These are phyloP conservation scores for Neonectria faginata DNA, from an alignment of 2,329 filamentous ascomycete genomes.

Conservation along the genomic window DNA sequence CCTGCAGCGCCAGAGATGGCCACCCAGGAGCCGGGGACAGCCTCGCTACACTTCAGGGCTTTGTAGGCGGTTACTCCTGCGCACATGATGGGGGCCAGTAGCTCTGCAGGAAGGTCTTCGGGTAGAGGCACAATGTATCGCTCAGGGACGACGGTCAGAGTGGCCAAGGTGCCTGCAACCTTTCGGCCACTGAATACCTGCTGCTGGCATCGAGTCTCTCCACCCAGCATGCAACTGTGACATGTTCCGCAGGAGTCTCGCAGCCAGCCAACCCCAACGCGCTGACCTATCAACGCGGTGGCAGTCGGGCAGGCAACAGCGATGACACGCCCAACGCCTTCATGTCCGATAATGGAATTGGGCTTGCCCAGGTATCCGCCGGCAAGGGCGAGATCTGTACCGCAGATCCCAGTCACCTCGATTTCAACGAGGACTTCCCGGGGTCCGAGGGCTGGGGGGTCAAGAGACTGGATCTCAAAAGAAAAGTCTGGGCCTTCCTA, in stretches of 20 bases:
- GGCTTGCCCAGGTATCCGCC: conserved; percentile 52
- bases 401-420: conserved; percentile 53
- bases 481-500: conserved; percentile 27
- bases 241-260: conserved; percentile 20
- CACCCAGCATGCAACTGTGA: conserved; percentile 7
- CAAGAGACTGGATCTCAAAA: conserved; percentile 17
- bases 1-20: conserved; percentile 21
- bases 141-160: conserved; percentile 16
- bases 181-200: conserved; percentile 10
- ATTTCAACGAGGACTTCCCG: conserved; percentile 50
- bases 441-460: conserved; percentile 34
- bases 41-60: conserved; percentile 21
- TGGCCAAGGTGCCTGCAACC: conserved; percentile 14
- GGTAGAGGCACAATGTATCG: conserved; percentile 11
- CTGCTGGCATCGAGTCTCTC: conserved; percentile 17
- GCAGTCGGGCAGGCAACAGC: conserved; percentile 51
- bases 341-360: conserved; percentile 55
- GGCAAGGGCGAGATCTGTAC: conserved; percentile 54
- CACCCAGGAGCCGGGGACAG: conserved; percentile 15
- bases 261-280: conserved; percentile 54
- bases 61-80: conserved; percentile 26
- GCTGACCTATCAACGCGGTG: conserved; percentile 47
- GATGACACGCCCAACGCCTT: conserved; percentile 57
- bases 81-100: conserved; percentile 18
- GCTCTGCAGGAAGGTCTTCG: conserved; percentile 7